A percentile compares a stretch with the other conserved stretches of the same genome.
Evolutionary conservation across 2,329 filamentous ascomycete species (phyloP).

Genomic region (Nemania abortiva): DNA sequence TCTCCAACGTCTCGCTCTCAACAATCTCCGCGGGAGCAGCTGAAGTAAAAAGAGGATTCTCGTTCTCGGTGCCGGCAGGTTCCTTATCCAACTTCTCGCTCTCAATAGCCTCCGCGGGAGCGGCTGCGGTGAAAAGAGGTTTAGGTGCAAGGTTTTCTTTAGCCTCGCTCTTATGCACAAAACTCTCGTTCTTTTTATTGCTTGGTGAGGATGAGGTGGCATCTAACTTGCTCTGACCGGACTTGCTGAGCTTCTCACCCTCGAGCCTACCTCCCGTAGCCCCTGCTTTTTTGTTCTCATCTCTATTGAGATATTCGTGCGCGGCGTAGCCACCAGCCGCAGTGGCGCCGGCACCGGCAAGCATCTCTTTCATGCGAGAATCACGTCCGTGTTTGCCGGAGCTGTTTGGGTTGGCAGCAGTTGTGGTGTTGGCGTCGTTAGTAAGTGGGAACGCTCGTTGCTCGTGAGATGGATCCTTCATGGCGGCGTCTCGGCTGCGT

Average conservation of each 20-base stretch:
- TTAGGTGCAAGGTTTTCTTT: background rate
- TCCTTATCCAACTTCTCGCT: background rate
- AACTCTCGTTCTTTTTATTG: background rate
- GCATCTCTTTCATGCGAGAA: conserved; percentile 39
- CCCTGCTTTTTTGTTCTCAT: background rate
- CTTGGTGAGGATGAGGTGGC: background rate
- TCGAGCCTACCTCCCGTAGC: background rate
- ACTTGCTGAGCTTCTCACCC: background rate
- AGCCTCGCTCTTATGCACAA: background rate
- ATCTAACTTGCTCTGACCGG: background rate
- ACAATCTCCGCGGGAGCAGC: too few relatives aligned
- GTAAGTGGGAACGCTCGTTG: conserved; percentile 40
- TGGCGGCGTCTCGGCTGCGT: background rate
- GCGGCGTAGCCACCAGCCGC: conserved; percentile 18
- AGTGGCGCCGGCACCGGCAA: conserved; percentile 34
- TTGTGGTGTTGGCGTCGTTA: background rate
- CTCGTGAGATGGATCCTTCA: conserved; percentile 19
- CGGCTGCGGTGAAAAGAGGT: background rate
- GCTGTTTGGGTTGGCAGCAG: background rate
- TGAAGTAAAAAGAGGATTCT: too few relatives aligned
- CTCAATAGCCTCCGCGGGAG: background rate
- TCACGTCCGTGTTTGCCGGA: conserved; percentile 3
- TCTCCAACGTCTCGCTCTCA: background rate
- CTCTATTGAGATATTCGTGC: conserved; percentile 13
- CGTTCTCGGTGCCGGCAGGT: background rate